A percentile compares a stretch with the other conserved stretches of the same genome.
These are phyloP conservation scores for Daldinia decipiens DNA, from an alignment of 495 filamentous ascomycete species.

Conservation along the genomic window DNA sequence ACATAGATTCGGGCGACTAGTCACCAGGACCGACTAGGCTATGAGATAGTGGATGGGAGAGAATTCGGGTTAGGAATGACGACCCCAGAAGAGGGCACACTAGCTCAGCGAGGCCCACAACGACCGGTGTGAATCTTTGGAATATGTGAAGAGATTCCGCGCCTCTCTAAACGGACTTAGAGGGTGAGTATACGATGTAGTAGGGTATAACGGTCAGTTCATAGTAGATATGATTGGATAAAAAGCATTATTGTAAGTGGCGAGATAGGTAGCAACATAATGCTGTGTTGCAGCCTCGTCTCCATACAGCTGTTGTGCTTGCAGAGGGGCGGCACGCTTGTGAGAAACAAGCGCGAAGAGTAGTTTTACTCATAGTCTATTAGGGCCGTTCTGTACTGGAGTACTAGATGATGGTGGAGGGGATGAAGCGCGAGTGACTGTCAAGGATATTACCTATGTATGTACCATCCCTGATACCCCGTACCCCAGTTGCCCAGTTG, in stretches of 20 bases:
- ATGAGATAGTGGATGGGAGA: conserved; percentile 30
- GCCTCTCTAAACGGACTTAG: conserved; percentile 11
- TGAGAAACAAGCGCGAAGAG: conserved; percentile 11
- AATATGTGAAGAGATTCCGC: not conserved
- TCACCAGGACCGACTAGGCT: conserved; percentile 40
- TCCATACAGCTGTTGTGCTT: conserved; percentile 19
- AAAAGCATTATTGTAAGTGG: conserved; percentile 15
- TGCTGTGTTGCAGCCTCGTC: conserved; percentile 31
- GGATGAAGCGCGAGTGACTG: conserved; percentile 34
- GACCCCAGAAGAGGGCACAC: conserved; percentile 29
- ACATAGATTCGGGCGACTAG: conserved; percentile 24
- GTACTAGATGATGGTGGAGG: conserved; percentile 30
- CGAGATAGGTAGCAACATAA: conserved; percentile 25
- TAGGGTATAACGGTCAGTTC: conserved; percentile 8
- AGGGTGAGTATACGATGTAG: conserved; percentile 5
- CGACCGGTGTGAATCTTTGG: conserved; percentile 29
- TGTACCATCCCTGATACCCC: conserved; percentile 36
- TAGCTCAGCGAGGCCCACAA: conserved; percentile 36
- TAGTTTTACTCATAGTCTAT: conserved; percentile 25
- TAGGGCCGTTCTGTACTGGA: conserved; percentile 31
- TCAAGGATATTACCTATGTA: too few relatives aligned
- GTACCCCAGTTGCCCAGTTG: conserved; percentile 37
- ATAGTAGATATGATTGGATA: conserved; percentile 16
- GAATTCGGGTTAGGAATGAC: conserved; percentile 26
- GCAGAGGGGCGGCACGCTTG: conserved; percentile 23